phyloP scores from a whole-genome alignment of 2,329 filamentous ascomycete species.

The Paradendryphiella salina region DNA sequence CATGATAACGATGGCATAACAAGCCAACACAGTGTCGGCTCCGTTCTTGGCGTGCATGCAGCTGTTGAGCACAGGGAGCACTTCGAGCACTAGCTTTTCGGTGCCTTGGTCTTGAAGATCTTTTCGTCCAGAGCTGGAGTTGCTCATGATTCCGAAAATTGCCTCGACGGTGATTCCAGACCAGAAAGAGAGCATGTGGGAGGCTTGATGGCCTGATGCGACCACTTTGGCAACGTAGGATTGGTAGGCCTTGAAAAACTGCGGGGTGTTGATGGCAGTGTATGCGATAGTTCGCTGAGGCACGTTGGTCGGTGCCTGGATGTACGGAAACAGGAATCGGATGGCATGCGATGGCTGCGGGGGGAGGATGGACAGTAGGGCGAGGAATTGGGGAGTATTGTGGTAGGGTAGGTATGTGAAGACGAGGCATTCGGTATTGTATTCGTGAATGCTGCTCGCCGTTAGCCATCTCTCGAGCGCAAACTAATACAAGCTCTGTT shows the following conservation, averaged over 20 bases:
- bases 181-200: slow-evolving; percentile 85
- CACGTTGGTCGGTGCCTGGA: slow-evolving; percentile 72
- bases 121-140: slow-evolving; percentile 72
- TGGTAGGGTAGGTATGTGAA: slow-evolving; percentile 94
- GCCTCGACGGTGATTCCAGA: slow-evolving; percentile 84
- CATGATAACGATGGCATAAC: slow-evolving; percentile 88
- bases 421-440: slow-evolving; percentile 77
- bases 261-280: slow-evolving; percentile 75
- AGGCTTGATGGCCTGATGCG: slow-evolving; percentile 71
- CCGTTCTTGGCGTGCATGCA: slow-evolving; percentile 75
- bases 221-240: slow-evolving; percentile 76
- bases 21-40: slow-evolving; percentile 79
- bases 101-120: slow-evolving; percentile 78
- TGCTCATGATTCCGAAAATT: slow-evolving; percentile 79
- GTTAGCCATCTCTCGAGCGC: background rate
- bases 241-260: slow-evolving; percentile 77
- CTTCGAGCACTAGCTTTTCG: slow-evolving; percentile 72
- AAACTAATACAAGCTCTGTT: background rate
- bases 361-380: slow-evolving; percentile 84
- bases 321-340: slow-evolving; percentile 84
- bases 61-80: slow-evolving; percentile 72
- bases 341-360: slow-evolving; percentile 72
- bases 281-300: slow-evolving; percentile 82
- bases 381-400: slow-evolving; percentile 79
- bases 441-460: slow-evolving; percentile 71